These are phyloP conservation scores for Cucumis hystrix DNA, from an alignment of 306 rosid genomes.

Conservation along the genomic window DNA sequence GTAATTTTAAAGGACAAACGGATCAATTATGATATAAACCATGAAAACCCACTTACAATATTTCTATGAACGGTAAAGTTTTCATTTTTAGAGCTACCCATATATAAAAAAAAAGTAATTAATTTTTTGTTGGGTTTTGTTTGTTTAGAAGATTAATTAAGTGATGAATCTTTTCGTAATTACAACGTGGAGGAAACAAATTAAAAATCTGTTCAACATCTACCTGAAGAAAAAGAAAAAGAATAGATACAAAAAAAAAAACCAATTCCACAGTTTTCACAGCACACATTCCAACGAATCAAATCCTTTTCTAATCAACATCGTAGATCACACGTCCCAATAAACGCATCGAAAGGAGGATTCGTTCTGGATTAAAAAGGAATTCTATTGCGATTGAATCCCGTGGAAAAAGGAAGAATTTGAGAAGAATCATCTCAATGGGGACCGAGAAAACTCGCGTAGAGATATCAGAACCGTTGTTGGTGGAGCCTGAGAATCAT, in stretches of 20 bases:
- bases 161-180: not conserved
- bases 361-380: not conserved
- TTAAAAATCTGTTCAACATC: not conserved
- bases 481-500: slow-evolving; percentile 12
- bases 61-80: not conserved
- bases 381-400: not conserved
- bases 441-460: slow-evolving; percentile 34
- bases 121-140: not conserved
- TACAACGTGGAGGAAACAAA: not conserved
- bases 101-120: not conserved
- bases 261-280: not conserved
- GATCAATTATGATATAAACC: not conserved
- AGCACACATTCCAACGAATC: not conserved
- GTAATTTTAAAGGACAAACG: not conserved
- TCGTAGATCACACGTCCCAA: not conserved
- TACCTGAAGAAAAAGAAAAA: not conserved
- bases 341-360: not conserved
- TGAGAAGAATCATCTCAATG: slow-evolving; percentile 13
- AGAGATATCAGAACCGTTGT: slow-evolving; percentile 48
- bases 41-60: not conserved
- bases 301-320: not conserved
- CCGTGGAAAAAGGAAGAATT: not conserved
- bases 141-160: not conserved
- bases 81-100: not conserved
- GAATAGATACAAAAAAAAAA: not conserved